phyloP scores from a whole-genome alignment of 2,329 filamentous ascomycete species.

The Penicillium frequentans region DNA sequence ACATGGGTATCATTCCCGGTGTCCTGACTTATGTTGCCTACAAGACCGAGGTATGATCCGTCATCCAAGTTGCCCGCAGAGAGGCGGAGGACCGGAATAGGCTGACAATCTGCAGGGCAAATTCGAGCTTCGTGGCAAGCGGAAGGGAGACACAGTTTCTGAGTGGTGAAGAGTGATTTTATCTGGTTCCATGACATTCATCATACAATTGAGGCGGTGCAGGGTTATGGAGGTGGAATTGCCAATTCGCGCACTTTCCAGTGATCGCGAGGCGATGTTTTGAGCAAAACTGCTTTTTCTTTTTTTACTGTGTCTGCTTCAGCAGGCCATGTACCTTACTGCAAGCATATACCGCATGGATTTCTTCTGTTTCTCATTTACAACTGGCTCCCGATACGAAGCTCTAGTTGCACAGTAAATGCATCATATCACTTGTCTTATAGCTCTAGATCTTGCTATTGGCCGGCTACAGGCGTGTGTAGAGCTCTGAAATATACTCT shows the following conservation, averaged over 20 bases:
- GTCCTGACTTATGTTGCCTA: conserved; percentile 72
- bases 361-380: conserved; percentile 17
- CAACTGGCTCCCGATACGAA: neutral
- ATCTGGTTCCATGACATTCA: neutral
- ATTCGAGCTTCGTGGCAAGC: conserved; percentile 81
- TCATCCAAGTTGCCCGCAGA: neutral
- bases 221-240: neutral
- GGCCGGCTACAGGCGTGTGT: neutral
- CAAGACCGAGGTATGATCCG: conserved; percentile 75
- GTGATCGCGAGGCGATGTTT: neutral
- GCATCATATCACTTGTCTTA: neutral
- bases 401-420: neutral
- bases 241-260: neutral
- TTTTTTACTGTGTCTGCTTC: conserved; percentile 9
- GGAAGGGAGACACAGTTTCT: conserved; percentile 76
- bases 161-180: conserved; percentile 62
- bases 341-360: conserved; percentile 35
- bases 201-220: neutral
- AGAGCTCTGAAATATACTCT: neutral
- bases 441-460: neutral
- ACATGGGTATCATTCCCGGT: conserved; percentile 70
- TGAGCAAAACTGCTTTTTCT: conserved; percentile 5
- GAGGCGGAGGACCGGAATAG: conserved; percentile 1
- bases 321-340: conserved; percentile 30
- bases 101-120: conserved; percentile 65